phyloP scores from a whole-genome alignment of 768 basidiomycete species.

The Leccinum olivaceopallidum region DNA sequence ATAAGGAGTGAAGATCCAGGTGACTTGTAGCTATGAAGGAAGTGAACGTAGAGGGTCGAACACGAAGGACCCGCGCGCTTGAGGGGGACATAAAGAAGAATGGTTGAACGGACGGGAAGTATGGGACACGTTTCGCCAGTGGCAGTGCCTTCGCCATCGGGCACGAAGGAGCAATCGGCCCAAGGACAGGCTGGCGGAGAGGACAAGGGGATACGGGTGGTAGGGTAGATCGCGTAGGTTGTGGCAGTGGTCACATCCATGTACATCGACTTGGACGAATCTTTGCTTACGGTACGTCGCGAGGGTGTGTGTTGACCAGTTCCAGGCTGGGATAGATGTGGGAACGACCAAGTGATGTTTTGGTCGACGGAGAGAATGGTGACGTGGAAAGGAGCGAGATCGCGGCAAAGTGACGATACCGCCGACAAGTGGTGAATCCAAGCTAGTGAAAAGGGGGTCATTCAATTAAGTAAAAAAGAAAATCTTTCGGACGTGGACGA shows the following conservation, averaged over 20 bases:
- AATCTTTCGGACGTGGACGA: neutral
- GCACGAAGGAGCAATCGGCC: constrained; percentile 31
- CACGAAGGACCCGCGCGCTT: constrained; percentile 39
- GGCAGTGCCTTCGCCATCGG: constrained; percentile 32
- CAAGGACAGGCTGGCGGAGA: constrained; percentile 34
- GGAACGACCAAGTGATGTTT: constrained; percentile 59
- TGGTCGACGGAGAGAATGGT: constrained; percentile 60
- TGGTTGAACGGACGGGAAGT: constrained; percentile 56
- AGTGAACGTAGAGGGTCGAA: constrained; percentile 59
- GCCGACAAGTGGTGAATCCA: constrained; percentile 60
- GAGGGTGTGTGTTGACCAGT: constrained; percentile 26
- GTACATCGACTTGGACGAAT: constrained; percentile 32
- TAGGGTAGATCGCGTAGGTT: constrained; percentile 51
- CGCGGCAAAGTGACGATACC: constrained; percentile 37
- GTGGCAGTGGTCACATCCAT: constrained; percentile 39
- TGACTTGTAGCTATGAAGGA: constrained; percentile 52
- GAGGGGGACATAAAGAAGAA: constrained; percentile 56
- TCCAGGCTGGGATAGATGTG: constrained; percentile 33
- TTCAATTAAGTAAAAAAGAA: neutral
- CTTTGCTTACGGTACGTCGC: constrained; percentile 33
- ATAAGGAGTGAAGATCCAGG: constrained; percentile 38
- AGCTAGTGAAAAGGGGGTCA: constrained; percentile 42
- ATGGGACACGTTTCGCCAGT: constrained; percentile 37
- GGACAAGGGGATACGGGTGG: constrained; percentile 42
- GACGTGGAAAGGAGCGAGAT: constrained; percentile 57